Evolutionary conservation across 306 rosid species (phyloP).

Genomic region (Corylus avellana): DNA sequence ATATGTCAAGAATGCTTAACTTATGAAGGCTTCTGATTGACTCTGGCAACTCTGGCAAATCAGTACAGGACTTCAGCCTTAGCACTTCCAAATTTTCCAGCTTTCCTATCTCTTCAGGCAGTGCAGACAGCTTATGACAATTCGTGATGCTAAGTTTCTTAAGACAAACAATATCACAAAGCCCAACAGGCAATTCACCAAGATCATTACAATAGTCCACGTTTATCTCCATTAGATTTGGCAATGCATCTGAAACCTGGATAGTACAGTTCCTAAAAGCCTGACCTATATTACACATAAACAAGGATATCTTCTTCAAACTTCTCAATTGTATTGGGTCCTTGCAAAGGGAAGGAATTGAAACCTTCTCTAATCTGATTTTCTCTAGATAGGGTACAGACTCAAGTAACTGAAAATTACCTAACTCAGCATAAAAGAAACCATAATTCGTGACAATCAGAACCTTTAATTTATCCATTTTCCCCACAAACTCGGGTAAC

Average conservation of each 20-base stretch:
- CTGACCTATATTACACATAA: conserved; percentile 56
- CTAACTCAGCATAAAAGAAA: conserved; percentile 34
- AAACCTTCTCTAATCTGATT: conserved; percentile 56
- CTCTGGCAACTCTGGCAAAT: conserved; percentile 38
- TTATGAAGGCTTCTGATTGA: conserved; percentile 18
- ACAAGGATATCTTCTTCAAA: conserved; percentile 55
- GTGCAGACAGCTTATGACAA: conserved; percentile 50
- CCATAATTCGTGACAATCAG: conserved; percentile 49
- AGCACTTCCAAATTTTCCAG: conserved; percentile 50
- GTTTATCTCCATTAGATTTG: conserved; percentile 54
- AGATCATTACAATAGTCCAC: conserved; percentile 56
- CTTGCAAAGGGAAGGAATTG: conserved; percentile 39
- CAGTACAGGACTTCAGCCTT: conserved; percentile 56
- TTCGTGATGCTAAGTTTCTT: conserved; percentile 57
- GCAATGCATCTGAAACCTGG: conserved; percentile 37
- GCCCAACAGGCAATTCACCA: conserved; percentile 41
- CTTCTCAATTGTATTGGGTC: conserved; percentile 31
- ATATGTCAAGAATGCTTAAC: conserved; percentile 37
- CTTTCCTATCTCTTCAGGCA: conserved; percentile 49
- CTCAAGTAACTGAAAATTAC: conserved; percentile 36
- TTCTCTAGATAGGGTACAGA: conserved; percentile 36
- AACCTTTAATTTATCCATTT: conserved; percentile 57
- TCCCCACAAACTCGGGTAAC: conserved; percentile 48
- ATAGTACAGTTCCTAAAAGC: conserved; percentile 36
- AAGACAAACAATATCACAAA: conserved; percentile 37